phyloP scores from a whole-genome alignment of 148 eudicot genomes.

The Rhododendron mucronatum region DNA sequence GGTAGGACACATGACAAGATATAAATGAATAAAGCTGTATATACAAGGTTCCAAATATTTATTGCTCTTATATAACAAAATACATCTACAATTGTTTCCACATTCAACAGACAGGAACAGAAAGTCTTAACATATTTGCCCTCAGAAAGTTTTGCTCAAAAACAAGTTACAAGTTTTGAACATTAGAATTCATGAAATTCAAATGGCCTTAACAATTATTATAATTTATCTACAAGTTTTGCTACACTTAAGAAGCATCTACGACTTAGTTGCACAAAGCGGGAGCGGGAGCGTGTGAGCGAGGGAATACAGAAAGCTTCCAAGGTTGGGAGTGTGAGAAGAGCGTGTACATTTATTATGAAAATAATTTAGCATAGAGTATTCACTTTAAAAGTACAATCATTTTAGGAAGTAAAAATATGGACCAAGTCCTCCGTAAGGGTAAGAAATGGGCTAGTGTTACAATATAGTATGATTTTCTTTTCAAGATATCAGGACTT shows the following conservation, averaged over 20 bases:
- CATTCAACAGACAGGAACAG: background rate
- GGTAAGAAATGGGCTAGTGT: too few relatives aligned
- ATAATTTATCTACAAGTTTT: background rate
- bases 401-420: too few relatives aligned
- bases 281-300: too few relatives aligned
- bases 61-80: background rate
- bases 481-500: too few relatives aligned
- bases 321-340: too few relatives aligned
- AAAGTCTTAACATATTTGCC: background rate
- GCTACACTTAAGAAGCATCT: background rate
- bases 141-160: background rate
- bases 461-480: too few relatives aligned
- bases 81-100: background rate
- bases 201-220: background rate
- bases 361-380: too few relatives aligned
- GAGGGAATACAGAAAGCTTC: too few relatives aligned
- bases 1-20: background rate
- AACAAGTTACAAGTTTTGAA: background rate
- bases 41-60: background rate
- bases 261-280: background rate
- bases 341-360: too few relatives aligned
- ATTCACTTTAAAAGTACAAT: too few relatives aligned
- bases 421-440: too few relatives aligned
- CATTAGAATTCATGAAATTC: background rate
- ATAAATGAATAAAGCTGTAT: background rate